Evolutionary conservation across 2,329 filamentous ascomycete species (phyloP).

Genomic region (Chrysoporthe austroafricana): DNA sequence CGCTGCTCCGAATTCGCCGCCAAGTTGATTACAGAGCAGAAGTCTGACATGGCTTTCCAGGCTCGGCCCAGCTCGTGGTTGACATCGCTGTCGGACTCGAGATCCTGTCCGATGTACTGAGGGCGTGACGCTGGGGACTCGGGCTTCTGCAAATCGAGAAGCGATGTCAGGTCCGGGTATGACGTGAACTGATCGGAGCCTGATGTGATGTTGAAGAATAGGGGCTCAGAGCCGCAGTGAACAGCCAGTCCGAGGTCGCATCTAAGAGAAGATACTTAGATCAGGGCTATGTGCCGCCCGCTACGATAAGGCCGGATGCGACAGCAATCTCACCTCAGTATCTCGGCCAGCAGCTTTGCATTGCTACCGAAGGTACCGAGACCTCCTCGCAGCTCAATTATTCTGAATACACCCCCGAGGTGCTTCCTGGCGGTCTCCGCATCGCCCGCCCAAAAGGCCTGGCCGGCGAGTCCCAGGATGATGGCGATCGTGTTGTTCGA

Average conservation of each 20-base stretch:
- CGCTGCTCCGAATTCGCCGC: conserved; percentile 26
- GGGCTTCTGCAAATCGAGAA: neutral
- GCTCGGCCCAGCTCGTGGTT: conserved; percentile 28
- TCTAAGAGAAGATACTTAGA: neutral
- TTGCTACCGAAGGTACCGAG: conserved; percentile 36
- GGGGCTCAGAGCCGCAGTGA: neutral
- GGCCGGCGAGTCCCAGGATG: conserved; percentile 38
- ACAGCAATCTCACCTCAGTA: conserved; percentile 35
- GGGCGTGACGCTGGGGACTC: neutral
- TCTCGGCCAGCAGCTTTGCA: conserved; percentile 41
- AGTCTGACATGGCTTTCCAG: conserved; percentile 32
- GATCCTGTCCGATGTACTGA: conserved; percentile 11
- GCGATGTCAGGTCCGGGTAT: neutral
- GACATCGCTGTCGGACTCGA: too few species aligned
- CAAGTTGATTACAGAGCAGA: conserved; percentile 33
- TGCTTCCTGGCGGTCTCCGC: conserved; percentile 37
- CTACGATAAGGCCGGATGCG: too few species aligned
- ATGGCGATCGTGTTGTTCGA: conserved; percentile 38
- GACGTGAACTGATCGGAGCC: neutral
- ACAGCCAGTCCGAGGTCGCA: conserved; percentile 17
- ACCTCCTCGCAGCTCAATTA: conserved; percentile 43
- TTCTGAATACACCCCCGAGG: conserved; percentile 42
- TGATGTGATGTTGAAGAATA: conserved; percentile 6
- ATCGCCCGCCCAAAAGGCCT: conserved; percentile 38
- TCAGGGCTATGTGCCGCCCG: neutral